Percentiles rank a stretch among this genome's conserved stretches.
phyloP scores from a whole-genome alignment of 2,329 filamentous ascomycete species.

The Pyrenophora seminiperda region DNA sequence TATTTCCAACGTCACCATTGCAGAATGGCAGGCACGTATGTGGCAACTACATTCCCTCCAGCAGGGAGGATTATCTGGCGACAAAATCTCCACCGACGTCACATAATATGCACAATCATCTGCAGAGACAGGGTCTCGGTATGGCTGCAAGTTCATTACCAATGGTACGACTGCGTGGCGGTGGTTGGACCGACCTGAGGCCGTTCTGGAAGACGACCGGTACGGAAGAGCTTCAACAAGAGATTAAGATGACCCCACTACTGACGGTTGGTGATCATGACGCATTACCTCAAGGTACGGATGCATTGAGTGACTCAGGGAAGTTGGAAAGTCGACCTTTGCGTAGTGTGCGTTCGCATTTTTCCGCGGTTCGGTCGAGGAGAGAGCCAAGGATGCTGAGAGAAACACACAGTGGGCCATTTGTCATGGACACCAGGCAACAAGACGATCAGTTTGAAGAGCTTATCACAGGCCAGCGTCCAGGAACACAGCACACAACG shows the following conservation, averaged over 20 bases:
- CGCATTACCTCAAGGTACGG: neutral
- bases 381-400: neutral
- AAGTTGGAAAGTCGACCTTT: neutral
- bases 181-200: constrained; percentile 1
- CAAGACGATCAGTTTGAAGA: neutral
- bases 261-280: neutral
- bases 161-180: neutral
- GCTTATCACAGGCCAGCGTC: neutral
- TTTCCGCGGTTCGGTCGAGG: neutral
- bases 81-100: neutral
- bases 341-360: constrained; percentile 3
- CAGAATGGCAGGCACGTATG: constrained; percentile 21
- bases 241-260: neutral
- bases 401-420: neutral
- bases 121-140: neutral
- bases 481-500: neutral
- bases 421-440: neutral
- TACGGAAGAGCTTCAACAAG: neutral
- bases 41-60: constrained; percentile 21
- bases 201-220: constrained; percentile 7
- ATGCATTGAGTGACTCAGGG: neutral
- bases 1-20: constrained; percentile 14
- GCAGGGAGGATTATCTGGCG: constrained; percentile 10
- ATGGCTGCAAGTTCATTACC: neutral
- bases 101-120: neutral